Evolutionary conservation across 768 basidiomycete genomes (phyloP).

Genomic region (Amanita subjunquillea): DNA sequence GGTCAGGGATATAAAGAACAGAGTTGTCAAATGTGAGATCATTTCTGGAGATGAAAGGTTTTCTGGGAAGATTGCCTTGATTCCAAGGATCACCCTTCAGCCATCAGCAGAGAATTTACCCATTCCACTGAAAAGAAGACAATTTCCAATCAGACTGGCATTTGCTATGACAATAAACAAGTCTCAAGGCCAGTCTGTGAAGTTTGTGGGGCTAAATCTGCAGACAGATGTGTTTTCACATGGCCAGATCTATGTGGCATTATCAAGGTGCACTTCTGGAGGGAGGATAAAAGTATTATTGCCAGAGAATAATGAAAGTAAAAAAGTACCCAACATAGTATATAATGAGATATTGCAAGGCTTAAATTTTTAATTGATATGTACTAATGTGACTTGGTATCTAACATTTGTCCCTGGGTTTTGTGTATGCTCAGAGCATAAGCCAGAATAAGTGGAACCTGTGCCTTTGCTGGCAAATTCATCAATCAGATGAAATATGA

Average conservation of each 20-base stretch:
- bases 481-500: no score
- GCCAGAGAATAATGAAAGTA: no score
- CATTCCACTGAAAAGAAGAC: constrained; percentile 21
- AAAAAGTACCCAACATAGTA: no score
- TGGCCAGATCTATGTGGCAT: constrained; percentile 38
- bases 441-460: no score
- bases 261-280: no score
- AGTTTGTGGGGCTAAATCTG: constrained; percentile 8
- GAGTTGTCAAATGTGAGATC: constrained; percentile 20
- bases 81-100: constrained; percentile 26
- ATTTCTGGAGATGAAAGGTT: constrained; percentile 17
- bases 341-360: no score
- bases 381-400: no score
- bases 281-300: constrained; percentile 13
- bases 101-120: constrained; percentile 17
- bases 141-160: constrained; percentile 33
- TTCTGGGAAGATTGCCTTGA: constrained; percentile 22
- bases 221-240: background rate
- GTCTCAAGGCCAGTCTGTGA: constrained; percentile 34
- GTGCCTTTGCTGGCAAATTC: no score
- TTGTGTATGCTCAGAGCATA: no score
- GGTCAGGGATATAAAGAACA: constrained; percentile 12
- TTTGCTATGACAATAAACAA: constrained; percentile 43
- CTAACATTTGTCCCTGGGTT: no score
- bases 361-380: no score